Evolutionary conservation across 2,329 filamentous ascomycete species (phyloP), one percentile per base, ranked within the genome.

Genomic region (Stemphylium beticola): DNA sequence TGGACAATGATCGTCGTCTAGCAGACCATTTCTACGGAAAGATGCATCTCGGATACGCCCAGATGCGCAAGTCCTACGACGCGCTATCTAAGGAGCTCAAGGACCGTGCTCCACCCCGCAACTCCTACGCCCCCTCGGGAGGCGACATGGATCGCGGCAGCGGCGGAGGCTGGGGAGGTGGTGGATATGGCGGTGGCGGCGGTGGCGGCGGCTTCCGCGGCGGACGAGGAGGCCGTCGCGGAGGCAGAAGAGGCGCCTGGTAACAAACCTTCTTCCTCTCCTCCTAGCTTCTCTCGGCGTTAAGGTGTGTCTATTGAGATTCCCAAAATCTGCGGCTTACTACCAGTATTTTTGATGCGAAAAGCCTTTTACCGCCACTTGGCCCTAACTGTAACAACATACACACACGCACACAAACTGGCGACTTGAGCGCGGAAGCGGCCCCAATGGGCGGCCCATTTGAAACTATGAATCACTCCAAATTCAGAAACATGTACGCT

Each of bases 11-110:
- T 75, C 85, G 95, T 32, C 85, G 95, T 26, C 76, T 99, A 71
- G 95, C 95, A 17, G 95, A 99, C 74, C 95, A 99, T 76, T 99
- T 99, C 74, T 98, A 97, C 76, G 95, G 95, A 18, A 99, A 99
- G 82, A 99, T 99, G 95, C 95, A 99, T 73, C 79, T 99, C 53
- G 95, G 95, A 0, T 99, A 98, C 74, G 95, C 95, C 14, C 91
- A 96, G 78, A 99, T 99, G 95, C 87, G 95, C 67, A 96, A 95
- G 82, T 95, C 92, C 3, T 92, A 86, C 69, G 92, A 96, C 51
- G 81, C 85, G n/a, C 86, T 99, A 59, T 89, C 89, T 46, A 92
- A 92, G 76, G 92, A 97, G 73, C 82, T 96, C 76, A 90, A 92
- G 72, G 88, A 88, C 1, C 81, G 90, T 24, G 81, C 83, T 42